Percentiles rank a stretch among this genome's conserved stretches.
These are phyloP conservation scores for Wolfiporia cocos DNA, from an alignment of 1,284 basidiomycete genomes.

Conservation along the genomic window DNA sequence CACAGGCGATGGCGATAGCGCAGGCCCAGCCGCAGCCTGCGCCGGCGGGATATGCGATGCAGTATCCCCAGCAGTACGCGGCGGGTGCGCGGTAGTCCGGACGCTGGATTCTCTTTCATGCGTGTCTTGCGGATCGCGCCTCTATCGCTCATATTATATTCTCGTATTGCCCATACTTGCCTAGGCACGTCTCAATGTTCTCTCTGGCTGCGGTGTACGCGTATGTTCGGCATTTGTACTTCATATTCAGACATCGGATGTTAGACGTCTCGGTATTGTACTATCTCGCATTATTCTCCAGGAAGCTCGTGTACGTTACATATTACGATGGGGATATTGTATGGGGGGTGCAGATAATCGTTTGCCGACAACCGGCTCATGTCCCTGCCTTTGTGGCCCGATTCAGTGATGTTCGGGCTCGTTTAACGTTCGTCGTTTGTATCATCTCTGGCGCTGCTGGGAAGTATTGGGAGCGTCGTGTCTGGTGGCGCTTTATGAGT, in stretches of 20 bases:
- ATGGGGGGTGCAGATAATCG: too few species aligned
- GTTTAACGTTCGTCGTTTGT: too few species aligned
- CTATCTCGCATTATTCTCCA: background rate
- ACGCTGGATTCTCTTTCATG: background rate
- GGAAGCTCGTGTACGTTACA: background rate
- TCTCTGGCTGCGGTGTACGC: background rate
- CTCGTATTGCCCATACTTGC: too few species aligned
- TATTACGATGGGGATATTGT: too few species aligned
- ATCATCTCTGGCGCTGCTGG: too few species aligned
- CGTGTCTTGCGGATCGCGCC: too few species aligned
- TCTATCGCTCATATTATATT: too few species aligned
- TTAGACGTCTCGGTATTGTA: constrained; percentile 1
- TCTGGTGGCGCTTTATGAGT: too few species aligned
- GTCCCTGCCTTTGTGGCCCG: too few species aligned
- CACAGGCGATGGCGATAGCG: constrained; percentile 22
- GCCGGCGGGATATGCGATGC: constrained; percentile 26
- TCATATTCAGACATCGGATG: background rate
- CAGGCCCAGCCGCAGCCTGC: constrained; percentile 31
- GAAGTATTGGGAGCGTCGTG: too few species aligned
- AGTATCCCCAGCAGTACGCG: constrained; percentile 21
- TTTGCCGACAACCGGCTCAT: too few species aligned
- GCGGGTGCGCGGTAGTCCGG: constrained; percentile 7
- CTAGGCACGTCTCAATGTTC: background rate
- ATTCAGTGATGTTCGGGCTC: too few species aligned
- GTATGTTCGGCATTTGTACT: background rate